Percentiles rank a stretch among this genome's conserved stretches.
These are phyloP conservation scores for Aspergillus carlsbadensis DNA, from an alignment of 495 filamentous ascomycete genomes.

Conservation along the genomic window DNA sequence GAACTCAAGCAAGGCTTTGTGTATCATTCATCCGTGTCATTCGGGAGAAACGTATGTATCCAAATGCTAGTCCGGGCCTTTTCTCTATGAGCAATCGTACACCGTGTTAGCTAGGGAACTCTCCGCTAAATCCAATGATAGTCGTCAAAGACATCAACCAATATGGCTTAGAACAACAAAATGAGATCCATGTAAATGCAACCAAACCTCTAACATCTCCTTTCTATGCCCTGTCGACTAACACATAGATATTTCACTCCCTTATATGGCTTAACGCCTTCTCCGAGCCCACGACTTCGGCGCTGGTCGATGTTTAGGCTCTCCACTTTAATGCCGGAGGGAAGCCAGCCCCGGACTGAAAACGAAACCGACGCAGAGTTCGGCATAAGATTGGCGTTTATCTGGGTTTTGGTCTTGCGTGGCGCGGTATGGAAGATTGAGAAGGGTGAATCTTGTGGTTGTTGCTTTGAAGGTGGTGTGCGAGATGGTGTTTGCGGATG, in stretches of 20 bases:
- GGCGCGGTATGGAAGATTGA: slow-evolving; percentile 32
- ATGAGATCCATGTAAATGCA: slow-evolving; percentile 5
- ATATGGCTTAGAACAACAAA: slow-evolving; percentile 1
- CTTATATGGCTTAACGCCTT: slow-evolving; percentile 92
- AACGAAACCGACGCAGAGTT: slow-evolving; percentile 85
- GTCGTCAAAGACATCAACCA: slow-evolving; percentile 1
- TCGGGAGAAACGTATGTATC: not conserved
- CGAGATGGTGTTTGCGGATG: slow-evolving; percentile 27
- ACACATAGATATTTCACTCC: slow-evolving; percentile 96
- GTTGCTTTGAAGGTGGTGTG: not conserved
- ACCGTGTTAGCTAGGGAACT: not conserved
- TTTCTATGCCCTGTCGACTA: slow-evolving; percentile 80
- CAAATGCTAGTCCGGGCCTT: not conserved
- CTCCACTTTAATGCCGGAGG: slow-evolving; percentile 92
- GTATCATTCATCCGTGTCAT: slow-evolving; percentile 1
- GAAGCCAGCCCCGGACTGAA: slow-evolving; percentile 89
- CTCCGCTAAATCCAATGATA: not conserved
- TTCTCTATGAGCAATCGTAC: not conserved
- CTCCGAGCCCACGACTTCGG: slow-evolving; percentile 81
- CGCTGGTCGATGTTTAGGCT: slow-evolving; percentile 81
- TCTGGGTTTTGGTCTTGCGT: slow-evolving; percentile 52
- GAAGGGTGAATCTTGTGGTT: slow-evolving; percentile 12
- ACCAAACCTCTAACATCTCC: slow-evolving; percentile 30
- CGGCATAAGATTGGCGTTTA: slow-evolving; percentile 87
- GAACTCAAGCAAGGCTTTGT: not conserved